phyloP scores from a whole-genome alignment of 31 red algal species.

The Bonnemaisonia californica region DNA sequence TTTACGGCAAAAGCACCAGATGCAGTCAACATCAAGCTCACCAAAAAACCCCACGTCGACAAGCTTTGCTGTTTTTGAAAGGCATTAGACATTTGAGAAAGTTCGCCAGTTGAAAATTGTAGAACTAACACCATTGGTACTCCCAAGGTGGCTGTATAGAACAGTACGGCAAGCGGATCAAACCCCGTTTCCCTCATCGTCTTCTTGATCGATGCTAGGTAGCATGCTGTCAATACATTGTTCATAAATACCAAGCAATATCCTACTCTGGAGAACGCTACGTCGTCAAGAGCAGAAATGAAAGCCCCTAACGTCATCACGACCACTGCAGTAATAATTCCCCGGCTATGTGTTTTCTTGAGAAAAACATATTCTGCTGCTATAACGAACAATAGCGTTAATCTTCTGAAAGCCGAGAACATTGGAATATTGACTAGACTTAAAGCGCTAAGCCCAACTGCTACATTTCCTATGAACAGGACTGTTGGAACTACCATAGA shows the following conservation, averaged over 20 bases:
- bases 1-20: conserved; percentile 94
- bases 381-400: conserved; percentile 95
- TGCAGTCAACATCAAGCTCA: conserved; percentile 76
- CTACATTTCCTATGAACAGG: conserved; percentile 86
- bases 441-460: conserved; percentile 85
- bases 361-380: conserved; percentile 80
- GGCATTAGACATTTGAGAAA: conserved; percentile 46
- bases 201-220: conserved; percentile 89
- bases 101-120: conserved; percentile 63
- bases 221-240: conserved; percentile 86
- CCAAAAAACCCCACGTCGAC: conserved; percentile 60
- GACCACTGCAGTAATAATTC: conserved; percentile 61
- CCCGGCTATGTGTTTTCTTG: conserved; percentile 63
- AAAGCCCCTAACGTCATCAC: conserved; percentile 91
- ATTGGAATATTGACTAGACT: conserved; percentile 96
- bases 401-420: conserved; percentile 95
- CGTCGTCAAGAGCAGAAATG: conserved; percentile 85
- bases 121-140: conserved; percentile 75
- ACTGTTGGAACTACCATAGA: conserved; percentile 54
- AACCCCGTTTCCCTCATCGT: conserved; percentile 65
- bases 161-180: conserved; percentile 79
- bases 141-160: conserved; percentile 79
- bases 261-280: conserved; percentile 80
- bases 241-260: conserved; percentile 92
- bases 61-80: conserved; percentile 68